Base-by-base conservation (phyloP, 176 grass and related monocot species). In the Olyra latifolia region DNA sequence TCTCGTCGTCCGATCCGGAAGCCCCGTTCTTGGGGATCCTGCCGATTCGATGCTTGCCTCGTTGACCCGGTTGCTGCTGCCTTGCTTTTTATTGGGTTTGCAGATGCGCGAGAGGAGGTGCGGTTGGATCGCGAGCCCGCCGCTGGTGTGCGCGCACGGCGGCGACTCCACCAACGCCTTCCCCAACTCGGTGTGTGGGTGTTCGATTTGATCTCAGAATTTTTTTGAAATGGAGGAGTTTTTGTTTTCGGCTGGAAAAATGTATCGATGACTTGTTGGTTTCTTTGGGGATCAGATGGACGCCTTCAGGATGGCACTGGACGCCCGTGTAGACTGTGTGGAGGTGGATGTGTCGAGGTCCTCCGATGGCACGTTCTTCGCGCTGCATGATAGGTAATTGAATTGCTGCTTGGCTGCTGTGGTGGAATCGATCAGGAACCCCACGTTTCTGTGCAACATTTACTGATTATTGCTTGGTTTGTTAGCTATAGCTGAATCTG, bases 261-360 rank as follows among this genome's bases (percentile, higher is more conserved):
- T 83, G 28, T 73, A 63, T 13, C 63, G 22, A 69, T 1, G 7
- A 50, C 8, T 32, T 82, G 39, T 80, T 81, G 11, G 9, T 77
- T 74, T n/a, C 19, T 8, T 24, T 5, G 28, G 45, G 6, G 11
- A 22, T 62, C 66, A 98, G 92, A 89, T 98, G 88, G 86, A 91
- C 22, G 92, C 95, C 47, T 98, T 90, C 61, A 72, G 59, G 64
- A 75, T 91, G 82, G 92, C 92, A 41, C 75, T 98, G 22, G 77
- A 88, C 17, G 74, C 86, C 8, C 90, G 23, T 35, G 92, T 98
- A 4, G 95, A 98, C 81, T 95, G 95, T n/a, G 48, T 98, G 48
- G 95, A 98, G 76, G 78, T 95, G 53, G 95, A 98, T 50, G 70
- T 98, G 27, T 98, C 95, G 17, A 89, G 90, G 71, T 91, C 90